Evolutionary conservation across 192 early-diverging fungal species (phyloP).

Genomic region (Entomortierella lignicola): DNA sequence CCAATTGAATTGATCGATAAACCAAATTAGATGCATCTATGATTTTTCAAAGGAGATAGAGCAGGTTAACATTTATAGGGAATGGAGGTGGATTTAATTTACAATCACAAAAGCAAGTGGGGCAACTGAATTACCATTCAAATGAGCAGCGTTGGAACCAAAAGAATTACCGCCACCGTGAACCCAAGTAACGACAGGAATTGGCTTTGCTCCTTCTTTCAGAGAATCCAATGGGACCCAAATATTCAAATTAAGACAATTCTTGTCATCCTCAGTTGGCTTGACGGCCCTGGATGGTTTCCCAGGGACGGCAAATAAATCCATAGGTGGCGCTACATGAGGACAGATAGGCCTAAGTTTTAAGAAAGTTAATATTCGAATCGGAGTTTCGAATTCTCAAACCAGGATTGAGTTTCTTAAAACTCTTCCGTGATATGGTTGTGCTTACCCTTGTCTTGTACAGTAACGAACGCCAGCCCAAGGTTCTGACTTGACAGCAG

Average conservation of each 20-base stretch:
- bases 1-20: constrained; percentile 15
- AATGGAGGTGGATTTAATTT: too few relatives aligned
- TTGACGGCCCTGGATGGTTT: constrained; percentile 5
- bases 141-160: constrained; percentile 19
- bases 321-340: constrained; percentile 3
- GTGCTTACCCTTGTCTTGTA: constrained; percentile 17
- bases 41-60: too few relatives aligned
- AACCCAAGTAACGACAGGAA: constrained; percentile 33
- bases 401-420: too few relatives aligned
- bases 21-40: constrained; percentile 40
- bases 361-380: too few relatives aligned
- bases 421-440: too few relatives aligned
- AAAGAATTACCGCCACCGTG: constrained; percentile 19
- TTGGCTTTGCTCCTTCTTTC: not conserved
- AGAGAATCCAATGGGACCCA: constrained; percentile 12
- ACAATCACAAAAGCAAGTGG: too few relatives aligned
- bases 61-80: too few relatives aligned
- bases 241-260: constrained; percentile 33
- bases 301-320: not conserved
- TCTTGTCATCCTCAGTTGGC: constrained; percentile 12
- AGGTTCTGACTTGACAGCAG: not conserved
- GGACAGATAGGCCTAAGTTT: constrained; percentile 32
- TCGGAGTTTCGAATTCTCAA: too few relatives aligned
- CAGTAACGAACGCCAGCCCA: constrained; percentile 25
- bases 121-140: too few relatives aligned